A percentile compares a stretch with the other conserved stretches of the same genome.
Evolutionary conservation across 352 stramenopile species (phyloP).

Genomic region (Phytopythium montanum): DNA sequence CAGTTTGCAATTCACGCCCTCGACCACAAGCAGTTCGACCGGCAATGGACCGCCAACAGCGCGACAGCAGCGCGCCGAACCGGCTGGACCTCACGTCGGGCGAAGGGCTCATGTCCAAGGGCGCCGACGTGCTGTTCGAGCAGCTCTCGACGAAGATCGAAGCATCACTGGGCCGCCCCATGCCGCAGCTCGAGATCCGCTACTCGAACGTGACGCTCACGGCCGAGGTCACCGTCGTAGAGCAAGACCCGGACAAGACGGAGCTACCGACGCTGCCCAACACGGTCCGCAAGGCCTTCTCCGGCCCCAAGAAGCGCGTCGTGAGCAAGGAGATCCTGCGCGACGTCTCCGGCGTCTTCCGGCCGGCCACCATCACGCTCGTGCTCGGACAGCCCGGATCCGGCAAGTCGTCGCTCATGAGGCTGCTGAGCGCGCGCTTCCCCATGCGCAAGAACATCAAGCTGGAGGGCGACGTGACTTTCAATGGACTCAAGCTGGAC

Average conservation of each 20-base stretch:
- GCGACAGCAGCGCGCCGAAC: no score
- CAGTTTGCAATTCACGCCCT: no score
- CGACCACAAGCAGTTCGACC: no score
- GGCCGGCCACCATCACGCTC: slow-evolving; percentile 29
- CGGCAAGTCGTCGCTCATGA: slow-evolving; percentile 37
- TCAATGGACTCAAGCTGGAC: slow-evolving; percentile 25
- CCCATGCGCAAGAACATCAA: slow-evolving; percentile 27
- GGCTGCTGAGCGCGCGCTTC: slow-evolving; percentile 36
- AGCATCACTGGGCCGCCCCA: slow-evolving; percentile 17
- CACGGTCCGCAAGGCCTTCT: slow-evolving; percentile 24
- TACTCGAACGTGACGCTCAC: slow-evolving; percentile 37
- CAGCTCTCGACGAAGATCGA: slow-evolving; percentile 26
- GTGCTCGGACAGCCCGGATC: slow-evolving; percentile 29
- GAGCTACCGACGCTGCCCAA: slow-evolving; percentile 30
- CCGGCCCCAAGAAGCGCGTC: slow-evolving; percentile 18
- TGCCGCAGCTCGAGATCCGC: slow-evolving; percentile 41
- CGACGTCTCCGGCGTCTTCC: slow-evolving; percentile 26
- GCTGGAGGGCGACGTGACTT: slow-evolving; percentile 29
- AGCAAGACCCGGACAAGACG: slow-evolving; percentile 5
- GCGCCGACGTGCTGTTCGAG: slow-evolving; percentile 27
- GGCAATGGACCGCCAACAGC: no score
- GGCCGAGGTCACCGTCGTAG: slow-evolving; percentile 21
- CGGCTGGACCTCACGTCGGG: no score
- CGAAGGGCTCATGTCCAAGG: slow-evolving; percentile 18
- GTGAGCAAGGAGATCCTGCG: slow-evolving; percentile 34